Evolutionary conservation across 2,329 filamentous ascomycete genomes (phyloP).

Genomic region (Colletotrichum agaves): DNA sequence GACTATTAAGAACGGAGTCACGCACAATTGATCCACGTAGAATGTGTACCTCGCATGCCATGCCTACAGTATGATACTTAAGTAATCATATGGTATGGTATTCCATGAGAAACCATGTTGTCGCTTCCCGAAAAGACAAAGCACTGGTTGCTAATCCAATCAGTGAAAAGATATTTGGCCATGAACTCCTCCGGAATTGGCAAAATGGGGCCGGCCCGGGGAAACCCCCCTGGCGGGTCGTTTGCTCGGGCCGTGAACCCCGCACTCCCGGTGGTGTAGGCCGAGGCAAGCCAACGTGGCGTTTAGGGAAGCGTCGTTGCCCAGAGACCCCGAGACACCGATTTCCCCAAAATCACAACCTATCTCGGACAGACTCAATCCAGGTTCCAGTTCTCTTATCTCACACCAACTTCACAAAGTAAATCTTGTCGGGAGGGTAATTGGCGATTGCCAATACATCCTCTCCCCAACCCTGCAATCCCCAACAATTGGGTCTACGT

Average conservation of each 20-base stretch:
- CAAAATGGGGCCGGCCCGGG: slow-evolving; percentile 4
- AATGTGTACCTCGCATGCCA: no score
- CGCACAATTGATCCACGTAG: no score
- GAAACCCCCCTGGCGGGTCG: slow-evolving; percentile 10
- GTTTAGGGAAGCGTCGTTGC: slow-evolving; percentile 27
- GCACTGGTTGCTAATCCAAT: no score
- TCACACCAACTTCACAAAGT: neutral
- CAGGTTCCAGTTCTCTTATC: neutral
- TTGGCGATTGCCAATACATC: neutral
- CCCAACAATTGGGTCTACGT: neutral
- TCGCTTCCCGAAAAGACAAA: no score
- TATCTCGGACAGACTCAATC: neutral
- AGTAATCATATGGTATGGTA: no score
- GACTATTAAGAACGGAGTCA: no score
- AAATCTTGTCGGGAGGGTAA: neutral
- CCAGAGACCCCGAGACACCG: neutral
- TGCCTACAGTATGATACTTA: no score
- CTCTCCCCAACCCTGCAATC: neutral
- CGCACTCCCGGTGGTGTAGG: slow-evolving; percentile 31
- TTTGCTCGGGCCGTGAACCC: slow-evolving; percentile 29
- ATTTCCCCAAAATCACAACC: slow-evolving; percentile 7
- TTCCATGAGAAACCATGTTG: no score
- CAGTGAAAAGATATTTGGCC: neutral
- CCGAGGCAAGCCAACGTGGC: slow-evolving; percentile 28
- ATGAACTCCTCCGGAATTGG: neutral